phyloP scores from a whole-genome alignment of 2,329 filamentous ascomycete species.

The Penicillium digitatum region DNA sequence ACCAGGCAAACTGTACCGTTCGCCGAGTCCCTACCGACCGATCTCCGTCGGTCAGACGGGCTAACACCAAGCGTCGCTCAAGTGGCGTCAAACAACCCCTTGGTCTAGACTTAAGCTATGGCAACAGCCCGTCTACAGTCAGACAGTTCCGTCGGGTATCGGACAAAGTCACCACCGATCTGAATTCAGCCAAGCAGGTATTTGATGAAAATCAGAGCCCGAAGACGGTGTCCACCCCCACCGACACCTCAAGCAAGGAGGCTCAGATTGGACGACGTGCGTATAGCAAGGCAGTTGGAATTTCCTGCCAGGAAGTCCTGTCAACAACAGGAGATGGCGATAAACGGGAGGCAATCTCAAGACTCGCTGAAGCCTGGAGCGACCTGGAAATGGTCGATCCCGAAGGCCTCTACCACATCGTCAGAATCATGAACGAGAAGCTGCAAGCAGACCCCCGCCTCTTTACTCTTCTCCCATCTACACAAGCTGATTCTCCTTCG shows the following conservation, averaged over 20 bases:
- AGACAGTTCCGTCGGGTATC: slow-evolving; percentile 88
- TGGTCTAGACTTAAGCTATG: slow-evolving; percentile 86
- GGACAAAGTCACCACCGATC: slow-evolving; percentile 51
- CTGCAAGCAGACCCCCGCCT: slow-evolving; percentile 52
- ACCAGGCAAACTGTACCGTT: slow-evolving; percentile 59
- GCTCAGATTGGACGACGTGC: slow-evolving; percentile 74
- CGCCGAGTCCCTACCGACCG: slow-evolving; percentile 43
- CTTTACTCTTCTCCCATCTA: slow-evolving; percentile 35
- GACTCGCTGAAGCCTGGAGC: slow-evolving; percentile 79
- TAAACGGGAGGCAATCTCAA: slow-evolving; percentile 81
- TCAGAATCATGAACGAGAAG: slow-evolving; percentile 71
- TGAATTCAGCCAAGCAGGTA: slow-evolving; percentile 23
- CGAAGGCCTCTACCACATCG: slow-evolving; percentile 80
- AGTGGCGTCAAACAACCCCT: slow-evolving; percentile 68
- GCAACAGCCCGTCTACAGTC: slow-evolving; percentile 87
- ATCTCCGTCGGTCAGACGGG: slow-evolving; percentile 42
- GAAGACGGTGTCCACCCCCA: slow-evolving; percentile 32
- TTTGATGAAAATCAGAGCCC: slow-evolving; percentile 42
- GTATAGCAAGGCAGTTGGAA: slow-evolving; percentile 77
- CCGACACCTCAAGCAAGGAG: slow-evolving; percentile 62
- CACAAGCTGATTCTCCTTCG: slow-evolving; percentile 43
- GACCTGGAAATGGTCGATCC: slow-evolving; percentile 82
- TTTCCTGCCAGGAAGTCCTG: slow-evolving; percentile 77
- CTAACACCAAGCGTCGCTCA: slow-evolving; percentile 41
- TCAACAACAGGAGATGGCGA: slow-evolving; percentile 66